Conservation (phyloP, 2,329 filamentous ascomycete species). For the Trichophyton rubrum region DNA sequence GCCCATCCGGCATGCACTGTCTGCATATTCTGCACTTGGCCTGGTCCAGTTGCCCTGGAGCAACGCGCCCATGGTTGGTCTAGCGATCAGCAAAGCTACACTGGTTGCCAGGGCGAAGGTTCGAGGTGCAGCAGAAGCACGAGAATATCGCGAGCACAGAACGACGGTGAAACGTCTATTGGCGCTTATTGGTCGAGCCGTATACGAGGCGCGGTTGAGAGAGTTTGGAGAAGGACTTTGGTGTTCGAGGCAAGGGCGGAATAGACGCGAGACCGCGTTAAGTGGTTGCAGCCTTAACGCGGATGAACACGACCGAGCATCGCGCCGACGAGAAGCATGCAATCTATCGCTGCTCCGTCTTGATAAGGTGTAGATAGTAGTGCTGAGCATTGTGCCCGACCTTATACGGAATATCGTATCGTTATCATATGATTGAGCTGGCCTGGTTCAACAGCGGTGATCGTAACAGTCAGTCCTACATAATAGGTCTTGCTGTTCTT, state of each 20-base stretch:
- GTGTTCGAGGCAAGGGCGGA: background rate
- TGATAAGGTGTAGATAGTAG: background rate
- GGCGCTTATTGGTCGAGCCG: background rate
- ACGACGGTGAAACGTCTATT: background rate
- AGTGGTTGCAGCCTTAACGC: background rate
- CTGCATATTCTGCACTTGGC: background rate
- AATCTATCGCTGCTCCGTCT: background rate
- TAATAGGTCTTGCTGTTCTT: too few species aligned
- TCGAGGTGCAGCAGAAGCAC: background rate
- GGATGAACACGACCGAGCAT: background rate
- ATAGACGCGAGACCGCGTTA: constrained; percentile 4
- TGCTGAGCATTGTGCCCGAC: too few species aligned
- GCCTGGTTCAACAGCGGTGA: too few species aligned
- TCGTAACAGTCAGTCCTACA: too few species aligned
- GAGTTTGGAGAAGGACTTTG: background rate
- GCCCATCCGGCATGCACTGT: background rate
- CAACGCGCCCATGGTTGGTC: background rate
- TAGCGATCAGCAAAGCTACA: constrained; percentile 1
- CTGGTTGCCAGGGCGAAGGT: background rate
- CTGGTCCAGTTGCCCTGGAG: background rate
- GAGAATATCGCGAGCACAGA: constrained; percentile 2
- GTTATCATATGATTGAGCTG: too few species aligned
- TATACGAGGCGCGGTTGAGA: background rate
- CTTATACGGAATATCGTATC: too few species aligned
- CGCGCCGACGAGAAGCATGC: background rate